A percentile compares a stretch with the other conserved stretches of the same genome.
Evolutionary conservation across 1,284 basidiomycete species (phyloP).

Genomic region (Sporisorium reilianum): DNA sequence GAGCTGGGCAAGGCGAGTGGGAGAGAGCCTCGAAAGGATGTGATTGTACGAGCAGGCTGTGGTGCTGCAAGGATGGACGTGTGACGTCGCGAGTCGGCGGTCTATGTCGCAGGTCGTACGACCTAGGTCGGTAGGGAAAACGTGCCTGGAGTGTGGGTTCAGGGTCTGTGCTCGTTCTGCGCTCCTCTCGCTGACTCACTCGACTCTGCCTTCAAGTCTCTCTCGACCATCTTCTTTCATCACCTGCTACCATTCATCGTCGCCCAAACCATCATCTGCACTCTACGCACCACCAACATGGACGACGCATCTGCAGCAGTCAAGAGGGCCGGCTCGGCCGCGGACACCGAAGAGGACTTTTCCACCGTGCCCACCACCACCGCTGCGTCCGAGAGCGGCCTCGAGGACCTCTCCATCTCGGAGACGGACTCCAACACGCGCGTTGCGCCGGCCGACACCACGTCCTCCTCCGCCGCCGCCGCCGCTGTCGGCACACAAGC

Average conservation of each 20-base stretch:
- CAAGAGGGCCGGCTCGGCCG: slow-evolving; percentile 42
- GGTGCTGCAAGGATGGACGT: too few relatives aligned
- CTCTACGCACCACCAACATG: slow-evolving; percentile 16
- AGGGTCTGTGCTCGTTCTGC: neutral
- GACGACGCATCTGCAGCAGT: slow-evolving; percentile 13
- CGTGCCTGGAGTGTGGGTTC: neutral
- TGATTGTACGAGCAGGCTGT: too few relatives aligned
- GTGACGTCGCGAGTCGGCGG: too few relatives aligned
- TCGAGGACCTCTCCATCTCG: slow-evolving; percentile 36
- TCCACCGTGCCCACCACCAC: slow-evolving; percentile 43
- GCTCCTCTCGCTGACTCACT: neutral
- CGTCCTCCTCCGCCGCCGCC: neutral
- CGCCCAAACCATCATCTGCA: neutral
- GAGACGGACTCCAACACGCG: slow-evolving; percentile 48
- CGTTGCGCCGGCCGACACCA: slow-evolving; percentile 1
- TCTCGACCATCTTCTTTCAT: neutral
- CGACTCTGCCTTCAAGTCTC: neutral
- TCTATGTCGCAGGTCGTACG: slow-evolving; percentile 1
- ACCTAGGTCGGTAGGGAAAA: neutral
- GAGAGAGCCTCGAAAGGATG: too few relatives aligned
- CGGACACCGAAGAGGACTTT: slow-evolving; percentile 39
- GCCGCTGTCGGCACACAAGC: neutral
- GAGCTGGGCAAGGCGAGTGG: too few relatives aligned
- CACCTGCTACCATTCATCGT: neutral
- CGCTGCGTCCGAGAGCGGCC: slow-evolving; percentile 31